Evolutionary conservation across 352 stramenopile genomes (phyloP).

Genomic region (Phytophthora nicotianae): DNA sequence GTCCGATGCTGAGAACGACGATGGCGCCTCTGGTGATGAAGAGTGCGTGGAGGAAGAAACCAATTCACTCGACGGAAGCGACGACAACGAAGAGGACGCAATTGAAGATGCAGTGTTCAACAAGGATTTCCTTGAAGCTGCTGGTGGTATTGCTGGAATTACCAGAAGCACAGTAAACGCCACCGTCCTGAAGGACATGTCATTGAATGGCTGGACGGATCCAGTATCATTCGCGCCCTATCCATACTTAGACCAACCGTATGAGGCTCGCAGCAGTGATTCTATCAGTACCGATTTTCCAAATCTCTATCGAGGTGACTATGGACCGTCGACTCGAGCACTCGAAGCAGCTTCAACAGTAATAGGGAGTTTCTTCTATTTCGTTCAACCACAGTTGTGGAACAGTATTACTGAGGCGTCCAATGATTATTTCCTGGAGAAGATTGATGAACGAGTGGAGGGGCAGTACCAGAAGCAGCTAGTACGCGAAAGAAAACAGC

Average conservation of each 20-base stretch:
- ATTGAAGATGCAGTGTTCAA: no score
- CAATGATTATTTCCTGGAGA: neutral
- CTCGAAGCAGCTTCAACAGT: neutral
- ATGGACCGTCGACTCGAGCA: neutral
- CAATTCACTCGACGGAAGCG: no score
- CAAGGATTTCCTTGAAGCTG: no score
- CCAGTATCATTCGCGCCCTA: neutral
- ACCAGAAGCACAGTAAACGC: no score
- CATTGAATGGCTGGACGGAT: no score
- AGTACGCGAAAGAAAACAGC: neutral
- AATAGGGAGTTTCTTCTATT: neutral
- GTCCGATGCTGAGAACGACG: no score
- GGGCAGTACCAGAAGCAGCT: neutral
- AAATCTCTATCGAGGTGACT: constrained; percentile 5
- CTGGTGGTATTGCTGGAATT: no score
- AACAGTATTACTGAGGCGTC: neutral
- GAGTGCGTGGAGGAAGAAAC: no score
- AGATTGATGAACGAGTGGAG: neutral
- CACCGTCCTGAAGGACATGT: no score
- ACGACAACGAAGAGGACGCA: no score
- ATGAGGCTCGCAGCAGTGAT: neutral
- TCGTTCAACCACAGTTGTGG: neutral
- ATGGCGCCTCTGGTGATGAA: no score
- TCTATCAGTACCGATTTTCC: neutral
- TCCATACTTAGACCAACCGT: constrained; percentile 6